Conservation (phyloP, 2,329 filamentous ascomycete species). For the Phoma sp. region DNA sequence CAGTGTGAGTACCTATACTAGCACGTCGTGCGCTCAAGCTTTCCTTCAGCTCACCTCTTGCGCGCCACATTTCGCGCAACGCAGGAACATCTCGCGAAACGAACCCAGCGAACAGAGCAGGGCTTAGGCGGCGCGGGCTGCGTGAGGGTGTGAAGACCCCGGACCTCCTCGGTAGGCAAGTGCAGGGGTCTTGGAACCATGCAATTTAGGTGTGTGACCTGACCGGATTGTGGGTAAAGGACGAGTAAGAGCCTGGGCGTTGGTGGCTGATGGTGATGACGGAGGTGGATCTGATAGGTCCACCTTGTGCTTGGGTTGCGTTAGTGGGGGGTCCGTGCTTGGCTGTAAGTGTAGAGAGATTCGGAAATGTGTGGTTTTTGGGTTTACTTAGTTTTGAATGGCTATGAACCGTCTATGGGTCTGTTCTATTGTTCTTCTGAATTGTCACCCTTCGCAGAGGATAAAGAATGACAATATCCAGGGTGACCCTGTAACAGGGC, state of each 20-base stretch:
- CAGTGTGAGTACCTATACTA: background rate
- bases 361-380: no score
- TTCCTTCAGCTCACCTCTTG: conserved; percentile 3
- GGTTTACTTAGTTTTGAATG: background rate
- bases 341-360: no score
- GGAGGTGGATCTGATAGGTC: background rate
- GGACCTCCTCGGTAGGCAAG: background rate
- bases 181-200: background rate
- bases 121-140: background rate
- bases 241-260: background rate
- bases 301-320: conserved; percentile 3
- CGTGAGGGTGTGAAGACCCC: conserved; percentile 9
- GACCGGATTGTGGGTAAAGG: background rate
- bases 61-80: conserved; percentile 10
- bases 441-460: background rate
- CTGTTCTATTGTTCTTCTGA: background rate
- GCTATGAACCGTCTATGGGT: background rate
- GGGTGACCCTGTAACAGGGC: background rate
- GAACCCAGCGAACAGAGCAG: background rate
- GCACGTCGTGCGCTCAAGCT: conserved; percentile 11
- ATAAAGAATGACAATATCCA: background rate
- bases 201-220: background rate
- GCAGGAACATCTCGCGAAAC: conserved; percentile 10
- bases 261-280: conserved; percentile 4
- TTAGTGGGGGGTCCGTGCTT: background rate